Conservation (phyloP, 768 basidiomycete genomes). For the Kwoniella sp. region DNA sequence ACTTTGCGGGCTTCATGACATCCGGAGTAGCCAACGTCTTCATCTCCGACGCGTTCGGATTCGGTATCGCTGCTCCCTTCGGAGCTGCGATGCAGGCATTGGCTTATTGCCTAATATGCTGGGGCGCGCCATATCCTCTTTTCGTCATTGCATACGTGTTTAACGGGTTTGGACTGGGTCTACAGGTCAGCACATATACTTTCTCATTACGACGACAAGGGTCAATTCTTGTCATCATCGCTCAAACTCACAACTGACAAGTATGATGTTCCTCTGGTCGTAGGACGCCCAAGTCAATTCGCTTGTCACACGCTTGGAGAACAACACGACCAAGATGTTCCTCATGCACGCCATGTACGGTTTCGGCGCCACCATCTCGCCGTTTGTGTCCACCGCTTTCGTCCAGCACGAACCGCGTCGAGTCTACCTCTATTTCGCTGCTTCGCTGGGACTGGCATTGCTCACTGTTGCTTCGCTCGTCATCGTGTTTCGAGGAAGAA, state of each 20-base stretch:
- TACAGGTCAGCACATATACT: conserved; percentile 57
- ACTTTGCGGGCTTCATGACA: conserved; percentile 59
- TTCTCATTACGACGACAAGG: neutral
- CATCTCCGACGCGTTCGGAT: conserved; percentile 56
- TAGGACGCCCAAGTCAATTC: conserved; percentile 63
- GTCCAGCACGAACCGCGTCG: conserved; percentile 37
- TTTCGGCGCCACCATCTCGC: conserved; percentile 64
- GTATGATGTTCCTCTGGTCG: too few species aligned
- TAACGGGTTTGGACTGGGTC: conserved; percentile 60
- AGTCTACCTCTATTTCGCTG: conserved; percentile 68
- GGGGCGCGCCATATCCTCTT: conserved; percentile 60
- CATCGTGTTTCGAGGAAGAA: conserved; percentile 68
- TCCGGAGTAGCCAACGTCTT: conserved; percentile 62
- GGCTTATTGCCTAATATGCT: conserved; percentile 57
- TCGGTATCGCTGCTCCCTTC: conserved; percentile 46
- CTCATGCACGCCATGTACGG: conserved; percentile 52
- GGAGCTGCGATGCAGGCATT: conserved; percentile 37
- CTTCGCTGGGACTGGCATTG: conserved; percentile 69
- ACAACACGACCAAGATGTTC: conserved; percentile 57
- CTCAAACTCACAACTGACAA: neutral
- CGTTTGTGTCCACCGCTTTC: conserved; percentile 81
- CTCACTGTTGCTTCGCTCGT: conserved; percentile 63
- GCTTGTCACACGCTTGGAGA: conserved; percentile 59
- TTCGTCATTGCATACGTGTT: conserved; percentile 59
- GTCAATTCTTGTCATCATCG: neutral